Conservation (phyloP, 192 early-diverging fungal species). For the Oehlia diaphana region DNA sequence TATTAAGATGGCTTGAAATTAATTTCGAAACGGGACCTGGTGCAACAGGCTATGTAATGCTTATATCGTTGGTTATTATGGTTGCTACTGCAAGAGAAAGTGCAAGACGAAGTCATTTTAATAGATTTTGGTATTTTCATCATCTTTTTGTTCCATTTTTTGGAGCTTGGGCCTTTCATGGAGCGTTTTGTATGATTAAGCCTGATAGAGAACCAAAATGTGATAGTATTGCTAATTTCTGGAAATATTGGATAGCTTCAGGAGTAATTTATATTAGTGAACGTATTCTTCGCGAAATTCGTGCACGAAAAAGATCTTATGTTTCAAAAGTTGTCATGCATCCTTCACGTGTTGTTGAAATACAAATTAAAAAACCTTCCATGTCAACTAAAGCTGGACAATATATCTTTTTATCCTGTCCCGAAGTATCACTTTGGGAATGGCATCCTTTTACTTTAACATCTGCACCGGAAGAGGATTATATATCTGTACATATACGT, state of each 20-base stretch:
- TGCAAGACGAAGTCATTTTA: conserved; percentile 62
- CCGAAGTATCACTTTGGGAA: conserved; percentile 66
- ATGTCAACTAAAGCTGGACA: conserved; percentile 63
- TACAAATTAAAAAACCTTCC: conserved; percentile 61
- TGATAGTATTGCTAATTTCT: conserved; percentile 47
- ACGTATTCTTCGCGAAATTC: conserved; percentile 58
- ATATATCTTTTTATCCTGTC: conserved; percentile 73
- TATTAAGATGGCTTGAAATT: conserved; percentile 35
- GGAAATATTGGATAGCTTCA: conserved; percentile 61
- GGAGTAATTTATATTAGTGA: conserved; percentile 62
- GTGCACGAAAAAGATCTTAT: conserved; percentile 55
- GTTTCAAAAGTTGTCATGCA: conserved; percentile 75
- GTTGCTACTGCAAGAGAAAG: conserved; percentile 54
- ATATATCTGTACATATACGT: conserved; percentile 75
- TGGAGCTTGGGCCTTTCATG: conserved; percentile 69
- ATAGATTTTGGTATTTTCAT: conserved; percentile 79
- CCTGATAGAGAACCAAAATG: conserved; percentile 44
- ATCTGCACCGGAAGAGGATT: conserved; percentile 77
- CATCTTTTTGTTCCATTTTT: conserved; percentile 72
- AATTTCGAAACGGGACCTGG: conserved; percentile 52
- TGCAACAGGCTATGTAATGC: conserved; percentile 70
- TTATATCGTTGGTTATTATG: conserved; percentile 63
- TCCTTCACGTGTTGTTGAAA: conserved; percentile 69
- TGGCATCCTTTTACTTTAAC: conserved; percentile 83
- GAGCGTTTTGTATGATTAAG: conserved; percentile 53